Evolutionary conservation across 2,329 filamentous ascomycete genomes (phyloP).

Genomic region (Ophiostoma angusticollis): DNA sequence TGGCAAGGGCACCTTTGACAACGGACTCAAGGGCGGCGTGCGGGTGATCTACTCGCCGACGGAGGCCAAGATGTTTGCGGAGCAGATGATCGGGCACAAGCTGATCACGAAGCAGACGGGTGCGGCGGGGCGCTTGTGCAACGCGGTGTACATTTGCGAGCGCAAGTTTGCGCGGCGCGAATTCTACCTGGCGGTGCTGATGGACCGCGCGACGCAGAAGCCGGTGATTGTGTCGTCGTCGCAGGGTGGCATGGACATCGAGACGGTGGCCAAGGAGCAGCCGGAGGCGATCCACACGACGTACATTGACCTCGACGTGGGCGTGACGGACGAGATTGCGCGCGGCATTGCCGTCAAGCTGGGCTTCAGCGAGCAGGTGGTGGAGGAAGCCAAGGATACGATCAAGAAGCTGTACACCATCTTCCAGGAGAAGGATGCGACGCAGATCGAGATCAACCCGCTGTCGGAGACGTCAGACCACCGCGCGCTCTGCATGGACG

Average conservation of each 20-base stretch:
- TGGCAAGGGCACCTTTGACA: slow-evolving; percentile 96
- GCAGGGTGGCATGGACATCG: slow-evolving; percentile 98
- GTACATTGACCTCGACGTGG: slow-evolving; percentile 82
- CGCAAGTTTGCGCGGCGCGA: slow-evolving; percentile 98
- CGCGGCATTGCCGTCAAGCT: slow-evolving; percentile 80
- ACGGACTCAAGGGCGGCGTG: slow-evolving; percentile 96
- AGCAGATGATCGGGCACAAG: slow-evolving; percentile 99
- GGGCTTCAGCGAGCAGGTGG: slow-evolving; percentile 94
- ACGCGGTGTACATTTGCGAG: slow-evolving; percentile 96
- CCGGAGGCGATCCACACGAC: slow-evolving; percentile 93
- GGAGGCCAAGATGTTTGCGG: slow-evolving; percentile 90
- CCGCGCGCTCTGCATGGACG: slow-evolving; percentile 97
- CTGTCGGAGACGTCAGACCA: slow-evolving; percentile 97
- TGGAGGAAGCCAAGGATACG: slow-evolving; percentile 87
- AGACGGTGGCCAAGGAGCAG: slow-evolving; percentile 94
- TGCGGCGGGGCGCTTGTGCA: slow-evolving; percentile 85
- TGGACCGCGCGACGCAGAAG: slow-evolving; percentile 84
- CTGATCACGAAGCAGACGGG: slow-evolving; percentile 99
- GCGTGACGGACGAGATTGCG: slow-evolving; percentile 92
- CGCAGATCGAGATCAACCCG: slow-evolving; percentile 99
- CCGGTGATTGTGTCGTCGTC: slow-evolving; percentile 96
- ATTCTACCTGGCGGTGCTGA: slow-evolving; percentile 97
- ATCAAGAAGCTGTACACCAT: slow-evolving; percentile 99
- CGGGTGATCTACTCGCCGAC: slow-evolving; percentile 97
- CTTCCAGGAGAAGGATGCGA: slow-evolving; percentile 96